These are phyloP conservation scores for Sporothrix phasma DNA, from an alignment of 2,329 filamentous ascomycete species.

Conservation along the genomic window DNA sequence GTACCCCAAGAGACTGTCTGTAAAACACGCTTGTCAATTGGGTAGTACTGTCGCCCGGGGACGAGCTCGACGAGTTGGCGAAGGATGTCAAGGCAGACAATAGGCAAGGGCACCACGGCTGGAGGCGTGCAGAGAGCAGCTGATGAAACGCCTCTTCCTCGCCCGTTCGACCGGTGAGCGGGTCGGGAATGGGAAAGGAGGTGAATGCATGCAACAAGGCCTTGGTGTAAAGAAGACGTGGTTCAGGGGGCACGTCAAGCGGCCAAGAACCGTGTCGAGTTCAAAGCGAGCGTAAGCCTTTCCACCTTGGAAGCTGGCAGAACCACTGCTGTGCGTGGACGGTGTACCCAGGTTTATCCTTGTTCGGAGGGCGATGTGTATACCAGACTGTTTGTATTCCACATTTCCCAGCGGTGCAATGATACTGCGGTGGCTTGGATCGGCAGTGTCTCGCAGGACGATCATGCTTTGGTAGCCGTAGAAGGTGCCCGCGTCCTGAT, in stretches of 20 bases:
- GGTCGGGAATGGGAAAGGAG: slow-evolving; percentile 46
- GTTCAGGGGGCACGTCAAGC: slow-evolving; percentile 50
- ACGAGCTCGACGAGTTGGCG: slow-evolving; percentile 23
- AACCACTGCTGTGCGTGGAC: too few relatives aligned
- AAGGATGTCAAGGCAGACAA: slow-evolving; percentile 8
- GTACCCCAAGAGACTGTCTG: slow-evolving; percentile 29
- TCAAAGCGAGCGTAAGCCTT: slow-evolving; percentile 39
- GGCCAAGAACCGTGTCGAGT: slow-evolving; percentile 44
- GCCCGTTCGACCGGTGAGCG: slow-evolving; percentile 48
- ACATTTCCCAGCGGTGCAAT: slow-evolving; percentile 41
- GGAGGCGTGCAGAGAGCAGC: slow-evolving; percentile 39
- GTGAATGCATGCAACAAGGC: slow-evolving; percentile 52
- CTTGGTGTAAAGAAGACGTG: slow-evolving; percentile 43
- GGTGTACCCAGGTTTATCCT: background rate
- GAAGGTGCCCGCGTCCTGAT: slow-evolving; percentile 51
- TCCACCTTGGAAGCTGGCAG: slow-evolving; percentile 21
- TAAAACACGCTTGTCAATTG: slow-evolving; percentile 24
- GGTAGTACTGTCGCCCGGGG: slow-evolving; percentile 30
- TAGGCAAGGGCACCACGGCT: slow-evolving; percentile 34
- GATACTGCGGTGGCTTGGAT: slow-evolving; percentile 35
- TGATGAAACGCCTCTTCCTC: slow-evolving; percentile 47
- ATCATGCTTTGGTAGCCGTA: slow-evolving; percentile 51
- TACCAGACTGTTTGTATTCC: slow-evolving; percentile 22
- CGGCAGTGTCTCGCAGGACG: slow-evolving; percentile 38
- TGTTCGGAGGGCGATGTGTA: slow-evolving; percentile 34